Conservation (phyloP, 371 early-diverging fungal genomes). For the Entomophthora muscae region DNA sequence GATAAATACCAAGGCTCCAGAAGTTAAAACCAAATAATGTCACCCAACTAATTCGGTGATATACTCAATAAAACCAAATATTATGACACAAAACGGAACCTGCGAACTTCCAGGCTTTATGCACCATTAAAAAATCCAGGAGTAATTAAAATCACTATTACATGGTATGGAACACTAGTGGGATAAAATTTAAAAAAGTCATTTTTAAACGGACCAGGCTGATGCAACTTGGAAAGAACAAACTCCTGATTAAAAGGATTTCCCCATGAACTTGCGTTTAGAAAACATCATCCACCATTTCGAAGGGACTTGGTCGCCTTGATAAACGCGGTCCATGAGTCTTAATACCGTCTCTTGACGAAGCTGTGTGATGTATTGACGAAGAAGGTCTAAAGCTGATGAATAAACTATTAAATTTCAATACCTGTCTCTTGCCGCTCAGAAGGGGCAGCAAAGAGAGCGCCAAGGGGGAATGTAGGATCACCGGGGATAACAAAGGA, state of each 20-base stretch:
- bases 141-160: too few species aligned
- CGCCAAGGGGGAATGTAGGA: conserved; percentile 73
- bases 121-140: too few species aligned
- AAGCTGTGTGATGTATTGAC: conserved; percentile 73
- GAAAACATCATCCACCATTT: conserved; percentile 98
- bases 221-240: neutral
- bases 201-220: conserved; percentile 18
- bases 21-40: too few species aligned
- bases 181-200: too few species aligned
- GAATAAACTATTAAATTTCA: neutral
- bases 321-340: conserved; percentile 58
- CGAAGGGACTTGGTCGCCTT: conserved; percentile 53
- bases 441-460: conserved; percentile 60
- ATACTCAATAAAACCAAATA: too few species aligned
- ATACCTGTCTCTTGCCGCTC: conserved; percentile 60
- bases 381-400: conserved; percentile 40
- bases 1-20: too few species aligned
- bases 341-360: conserved; percentile 74
- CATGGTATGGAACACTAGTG: too few species aligned
- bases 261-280: conserved; percentile 94
- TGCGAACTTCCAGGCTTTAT: too few species aligned
- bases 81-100: too few species aligned
- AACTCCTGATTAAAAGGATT: conserved; percentile 26
- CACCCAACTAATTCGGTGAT: too few species aligned
- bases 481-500: conserved; percentile 90